Base-by-base conservation (phyloP, 1,284 basidiomycete genomes). In the Malassezia restricta region DNA sequence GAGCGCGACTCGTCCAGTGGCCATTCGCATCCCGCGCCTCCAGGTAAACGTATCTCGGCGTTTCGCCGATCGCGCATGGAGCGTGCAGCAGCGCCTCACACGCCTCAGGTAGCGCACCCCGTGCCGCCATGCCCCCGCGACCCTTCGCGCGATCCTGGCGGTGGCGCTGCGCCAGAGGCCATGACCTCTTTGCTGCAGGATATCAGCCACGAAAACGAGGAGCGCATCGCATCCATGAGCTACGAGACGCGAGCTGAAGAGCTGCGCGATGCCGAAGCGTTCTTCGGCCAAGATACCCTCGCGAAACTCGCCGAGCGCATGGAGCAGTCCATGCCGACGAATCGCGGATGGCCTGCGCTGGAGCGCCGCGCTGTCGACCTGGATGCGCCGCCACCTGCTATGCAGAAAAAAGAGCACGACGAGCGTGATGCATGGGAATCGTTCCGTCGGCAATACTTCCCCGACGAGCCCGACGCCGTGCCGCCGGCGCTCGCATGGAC, bases 361-460 rank as follows among this genome's bases (percentile, higher is more conserved):
- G 30, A 43, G 12, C 27, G 40, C 24, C 17, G n/a, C 12, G 15
- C 17, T 31, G 12, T 35, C 33, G 33, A 17, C 8, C 15, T 28
- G 39, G 11, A 12, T 28, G 51, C 42, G 5, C 68, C 64, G 45
- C 38, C 39, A 40, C 29, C 43, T 15, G 32, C 43, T 30, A 55
- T 29, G n/a, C 44, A 27, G 51, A 14, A 27, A 27, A 39, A 24
- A 42, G 7, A 33, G 43, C 15, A 49, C 40, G 29, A 51, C 30
- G 24, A 39, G 42, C 32, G 79, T 9, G 39, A n/a, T n/a, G 9
- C 14, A 29, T 76, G 77, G 4, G 83, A 84, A 68, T 79, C 84
- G 59, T 90, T 92, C 60, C 83, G 86, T 40, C 78, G 78, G 30
- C 82, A 82, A 32, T 95, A 83, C 76, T 95, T 95, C 71, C 87